Conservation (phyloP, 1,139 yeast genomes). For the Blastobotrys malaysiensis region DNA sequence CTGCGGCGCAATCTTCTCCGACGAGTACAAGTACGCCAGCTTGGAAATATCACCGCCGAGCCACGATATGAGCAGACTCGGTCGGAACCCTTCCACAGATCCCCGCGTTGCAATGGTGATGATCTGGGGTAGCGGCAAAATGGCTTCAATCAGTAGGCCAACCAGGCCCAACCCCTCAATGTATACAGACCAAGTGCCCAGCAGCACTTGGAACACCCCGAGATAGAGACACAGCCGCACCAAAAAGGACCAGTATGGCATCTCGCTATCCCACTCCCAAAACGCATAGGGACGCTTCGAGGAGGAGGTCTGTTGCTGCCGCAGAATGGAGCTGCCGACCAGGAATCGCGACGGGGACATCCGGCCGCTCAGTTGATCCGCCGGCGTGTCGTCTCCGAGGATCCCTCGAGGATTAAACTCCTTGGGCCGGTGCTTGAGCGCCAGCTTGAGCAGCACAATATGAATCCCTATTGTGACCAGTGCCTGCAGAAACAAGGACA, state of each 20-base stretch:
- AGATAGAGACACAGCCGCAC: conserved; percentile 42
- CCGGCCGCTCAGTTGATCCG: neutral
- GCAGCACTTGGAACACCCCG: conserved; percentile 41
- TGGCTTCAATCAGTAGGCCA: conserved; percentile 75
- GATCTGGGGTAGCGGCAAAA: conserved; percentile 84
- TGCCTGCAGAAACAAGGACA: conserved; percentile 68
- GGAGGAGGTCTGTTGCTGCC: neutral
- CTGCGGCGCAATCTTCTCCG: conserved; percentile 53
- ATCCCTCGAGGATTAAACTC: conserved; percentile 7
- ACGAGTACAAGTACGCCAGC: conserved; percentile 59
- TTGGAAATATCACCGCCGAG: conserved; percentile 81
- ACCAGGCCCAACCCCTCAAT: conserved; percentile 61
- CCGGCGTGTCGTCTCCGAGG: conserved; percentile 4
- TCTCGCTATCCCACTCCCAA: conserved; percentile 80
- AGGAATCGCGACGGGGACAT: conserved; percentile 4
- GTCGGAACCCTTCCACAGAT: conserved; percentile 72
- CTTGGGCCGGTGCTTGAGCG: conserved; percentile 51
- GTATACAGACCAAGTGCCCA: conserved; percentile 39
- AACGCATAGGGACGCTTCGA: conserved; percentile 45
- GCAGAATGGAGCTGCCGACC: conserved; percentile 8
- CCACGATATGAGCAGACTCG: conserved; percentile 75
- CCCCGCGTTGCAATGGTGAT: conserved; percentile 61
- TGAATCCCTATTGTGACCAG: conserved; percentile 76
- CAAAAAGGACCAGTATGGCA: conserved; percentile 63
- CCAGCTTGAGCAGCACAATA: conserved; percentile 52